Base-by-base conservation (phyloP, 768 basidiomycete genomes). In the Suillus discolor region DNA sequence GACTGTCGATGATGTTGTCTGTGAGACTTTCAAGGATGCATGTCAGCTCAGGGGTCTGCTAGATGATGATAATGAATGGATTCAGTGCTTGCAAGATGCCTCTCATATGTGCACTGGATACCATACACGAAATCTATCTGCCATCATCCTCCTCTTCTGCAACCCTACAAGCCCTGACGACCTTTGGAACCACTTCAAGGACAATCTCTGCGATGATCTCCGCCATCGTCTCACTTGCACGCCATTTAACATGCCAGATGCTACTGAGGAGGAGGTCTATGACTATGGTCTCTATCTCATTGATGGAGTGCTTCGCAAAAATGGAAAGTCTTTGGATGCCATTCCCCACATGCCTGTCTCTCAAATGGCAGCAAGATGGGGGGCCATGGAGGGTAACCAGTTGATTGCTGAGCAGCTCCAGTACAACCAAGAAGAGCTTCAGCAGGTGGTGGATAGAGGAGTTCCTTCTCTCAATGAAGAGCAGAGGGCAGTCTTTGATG, bases 261-360 rank as follows among this genome's bases (percentile, higher is more conserved):
- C 75, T 2, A 70, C 79, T 16, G 64, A 77, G 1, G 79, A 77
- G 2, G 57, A 78, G 18, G 61, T 79, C 2, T 78, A 72, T 69
- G 79, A 83, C 64, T 81, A 79, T 78, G 81, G 82, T 11, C 79
- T 85, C 2, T 78, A 67, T 67, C 74, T 81, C 2, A 71, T 85
- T 41, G 66, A 81, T 38, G 28, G 70, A 6, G 59, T 77, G 23
- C 61, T 71, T 16, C 39, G 54, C 5, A 70, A 70, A 31, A 38
- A 61, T 47, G 67, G 66, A 2, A 53, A 42, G n/a, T 45, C 51
- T 7, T 49, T 74, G 51, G 57, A 53, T 2, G 61, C 67, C 28
- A 72, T 71, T 49, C 64, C 61, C 15, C 49, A 51, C 2, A 69
- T 76, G 67, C 74, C 72, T 39, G 51, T 18, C 3, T 55, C 70